Evolutionary conservation across 805 yeast species (phyloP), one percentile per base, ranked within the genome.

Genomic region (Candida parachauliodes): DNA sequence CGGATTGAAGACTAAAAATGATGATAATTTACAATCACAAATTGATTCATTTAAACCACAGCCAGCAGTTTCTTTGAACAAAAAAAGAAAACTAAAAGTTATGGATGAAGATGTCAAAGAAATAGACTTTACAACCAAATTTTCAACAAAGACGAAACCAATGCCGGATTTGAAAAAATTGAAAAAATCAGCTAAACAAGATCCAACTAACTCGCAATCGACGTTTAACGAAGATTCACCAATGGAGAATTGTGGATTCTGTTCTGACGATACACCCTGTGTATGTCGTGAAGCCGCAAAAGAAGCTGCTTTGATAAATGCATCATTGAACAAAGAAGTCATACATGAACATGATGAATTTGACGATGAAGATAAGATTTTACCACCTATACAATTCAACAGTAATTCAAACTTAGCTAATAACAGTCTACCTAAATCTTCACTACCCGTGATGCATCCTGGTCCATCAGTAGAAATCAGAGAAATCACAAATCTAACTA

Each of bases 191-290:
- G n/a, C n/a, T n/a, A 5, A 28, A 25, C 22, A 16, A 27, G 23
- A 24, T 25, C 18, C 36, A 19, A 34, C 39, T 27, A n/a, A n/a
- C n/a, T n/a, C n/a, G n/a, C n/a, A n/a, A 28, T 35, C 34, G 15
- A 55, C 50, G 16, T 65, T 69, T 40, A 62, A 70, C 42, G 76
- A 72, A 34, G 60, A 60, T 26, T 73, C 76, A 1, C 74, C 78
- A 5, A 68, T 71, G 42, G 94, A 85, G 47, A 78, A 83, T 41
- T 91, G 98, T 60, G 98, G 98, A 0, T 89, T 91, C 59, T 91
- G 98, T 54, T 78, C 95, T 0, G 95, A 86, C 48, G 93, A 81
- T 48, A 81, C 95, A 0, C 89, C 95, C 2, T 91, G 98, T 61
- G 84, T 91, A 2, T 91, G 97, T 57, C 77, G 91, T 19, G 96